phyloP scores from a whole-genome alignment of 2,329 filamentous ascomycete genomes.

The Fusarium clavum region DNA sequence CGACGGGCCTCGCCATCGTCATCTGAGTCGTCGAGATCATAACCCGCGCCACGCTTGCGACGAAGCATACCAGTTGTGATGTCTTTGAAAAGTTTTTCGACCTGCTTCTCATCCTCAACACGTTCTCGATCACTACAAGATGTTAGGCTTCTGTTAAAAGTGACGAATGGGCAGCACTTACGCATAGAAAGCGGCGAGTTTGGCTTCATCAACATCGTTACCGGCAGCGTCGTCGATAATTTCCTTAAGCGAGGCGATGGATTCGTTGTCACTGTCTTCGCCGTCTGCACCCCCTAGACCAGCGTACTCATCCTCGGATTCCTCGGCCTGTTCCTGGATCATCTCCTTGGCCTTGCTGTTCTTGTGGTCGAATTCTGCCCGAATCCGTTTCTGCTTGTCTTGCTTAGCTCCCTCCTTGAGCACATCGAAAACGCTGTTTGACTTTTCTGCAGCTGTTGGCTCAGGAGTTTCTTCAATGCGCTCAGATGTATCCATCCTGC shows the following conservation, averaged over 20 bases:
- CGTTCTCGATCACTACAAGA: conserved; percentile 77
- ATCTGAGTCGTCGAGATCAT: conserved; percentile 90
- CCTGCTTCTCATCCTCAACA: conserved; percentile 83
- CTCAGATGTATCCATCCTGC: conserved; percentile 52
- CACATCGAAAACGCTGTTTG: conserved; percentile 70
- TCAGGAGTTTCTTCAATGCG: conserved; percentile 39
- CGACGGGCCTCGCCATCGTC: conserved; percentile 83
- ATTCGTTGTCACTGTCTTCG: conserved; percentile 82
- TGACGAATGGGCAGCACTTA: conserved; percentile 64
- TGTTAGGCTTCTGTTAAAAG: conserved; percentile 23
- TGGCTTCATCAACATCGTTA: conserved; percentile 81
- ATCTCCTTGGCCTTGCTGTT: conserved; percentile 88
- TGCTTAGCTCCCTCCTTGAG: conserved; percentile 74
- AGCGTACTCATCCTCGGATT: conserved; percentile 98
- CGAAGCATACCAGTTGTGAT: conserved; percentile 90
- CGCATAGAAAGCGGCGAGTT: conserved; percentile 89
- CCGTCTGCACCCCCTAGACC: conserved; percentile 91
- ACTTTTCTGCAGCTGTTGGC: conserved; percentile 29
- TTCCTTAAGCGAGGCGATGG: conserved; percentile 77
- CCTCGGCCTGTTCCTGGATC: conserved; percentile 93
- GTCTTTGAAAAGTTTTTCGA: conserved; percentile 92
- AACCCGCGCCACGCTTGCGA: conserved; percentile 83
- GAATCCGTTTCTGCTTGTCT: conserved; percentile 63
- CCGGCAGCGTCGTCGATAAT: conserved; percentile 91
- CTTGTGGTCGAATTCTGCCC: conserved; percentile 80